Conservation (phyloP, 2,329 filamentous ascomycete species). For the Aspergillus flavus region DNA sequence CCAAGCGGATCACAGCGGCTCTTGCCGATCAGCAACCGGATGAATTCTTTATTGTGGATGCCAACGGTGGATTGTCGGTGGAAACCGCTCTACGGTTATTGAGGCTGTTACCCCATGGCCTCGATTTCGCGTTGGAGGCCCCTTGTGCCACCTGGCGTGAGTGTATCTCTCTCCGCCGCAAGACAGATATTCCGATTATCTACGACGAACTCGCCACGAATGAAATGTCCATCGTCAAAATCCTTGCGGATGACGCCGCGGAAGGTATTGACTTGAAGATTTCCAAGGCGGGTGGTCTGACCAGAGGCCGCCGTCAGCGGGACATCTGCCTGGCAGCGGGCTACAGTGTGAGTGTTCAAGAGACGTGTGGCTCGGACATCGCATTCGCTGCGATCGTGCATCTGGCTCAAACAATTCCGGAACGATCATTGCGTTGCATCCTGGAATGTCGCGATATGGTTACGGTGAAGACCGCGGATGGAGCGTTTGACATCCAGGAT, state of each 20-base stretch:
- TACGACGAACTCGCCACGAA: slow-evolving; percentile 26
- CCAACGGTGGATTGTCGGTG: slow-evolving; percentile 24
- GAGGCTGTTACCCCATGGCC: slow-evolving; percentile 21
- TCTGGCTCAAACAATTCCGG: slow-evolving; percentile 23
- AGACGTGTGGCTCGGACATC: slow-evolving; percentile 29
- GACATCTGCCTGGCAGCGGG: slow-evolving; percentile 28
- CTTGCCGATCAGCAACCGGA: slow-evolving; percentile 13
- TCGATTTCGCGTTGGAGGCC: slow-evolving; percentile 30
- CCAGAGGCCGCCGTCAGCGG: slow-evolving; percentile 21
- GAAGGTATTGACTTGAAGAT: slow-evolving; percentile 30
- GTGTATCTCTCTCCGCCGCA: slow-evolving; percentile 22
- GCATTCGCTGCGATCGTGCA: slow-evolving; percentile 30
- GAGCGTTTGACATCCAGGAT: slow-evolving; percentile 15
- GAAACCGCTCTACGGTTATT: slow-evolving; percentile 26
- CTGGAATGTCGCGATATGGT: slow-evolving; percentile 23
- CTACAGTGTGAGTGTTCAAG: slow-evolving; percentile 27
- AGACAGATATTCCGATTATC: slow-evolving; percentile 26
- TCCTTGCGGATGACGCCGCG: slow-evolving; percentile 28
- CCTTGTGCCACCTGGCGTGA: slow-evolving; percentile 28
- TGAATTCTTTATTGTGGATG: slow-evolving; percentile 26
- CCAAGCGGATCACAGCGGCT: slow-evolving; percentile 11
- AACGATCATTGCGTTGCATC: slow-evolving; percentile 15
- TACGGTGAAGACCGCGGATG: slow-evolving; percentile 25
- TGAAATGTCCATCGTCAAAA: slow-evolving; percentile 19
- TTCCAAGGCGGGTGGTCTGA: slow-evolving; percentile 24